Conservation (phyloP, 148 eudicot genomes). For the Vaccinium vitisidaea region DNA sequence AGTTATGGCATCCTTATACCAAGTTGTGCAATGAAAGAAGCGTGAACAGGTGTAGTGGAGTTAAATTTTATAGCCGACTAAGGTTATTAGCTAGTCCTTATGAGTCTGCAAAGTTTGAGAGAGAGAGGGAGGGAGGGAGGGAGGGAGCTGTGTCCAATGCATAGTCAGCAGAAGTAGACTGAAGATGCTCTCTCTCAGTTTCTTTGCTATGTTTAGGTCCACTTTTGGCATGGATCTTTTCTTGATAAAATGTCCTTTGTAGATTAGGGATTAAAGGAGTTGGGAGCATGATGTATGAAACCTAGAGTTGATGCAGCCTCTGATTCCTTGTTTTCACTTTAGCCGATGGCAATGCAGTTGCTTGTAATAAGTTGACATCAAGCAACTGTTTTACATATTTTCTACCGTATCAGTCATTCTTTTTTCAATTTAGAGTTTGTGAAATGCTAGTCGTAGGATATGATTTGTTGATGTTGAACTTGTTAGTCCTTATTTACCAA, state of each 20-base stretch:
- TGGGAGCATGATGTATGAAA: not conserved
- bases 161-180: not conserved
- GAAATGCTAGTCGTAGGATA: not conserved
- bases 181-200: not conserved
- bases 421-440: not conserved
- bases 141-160: no score
- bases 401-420: not conserved
- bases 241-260: not conserved
- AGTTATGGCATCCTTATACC: not conserved
- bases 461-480: slow-evolving; percentile 5
- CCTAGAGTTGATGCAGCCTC: not conserved
- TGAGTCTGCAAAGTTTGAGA: no score
- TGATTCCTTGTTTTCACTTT: not conserved
- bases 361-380: not conserved
- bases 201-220: not conserved
- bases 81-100: not conserved
- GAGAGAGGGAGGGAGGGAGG: no score
- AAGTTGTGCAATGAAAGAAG: not conserved
- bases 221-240: not conserved
- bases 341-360: not conserved
- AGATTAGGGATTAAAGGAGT: not conserved
- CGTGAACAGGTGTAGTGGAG: not conserved
- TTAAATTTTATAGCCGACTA: not conserved
- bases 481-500: slow-evolving; percentile 5
- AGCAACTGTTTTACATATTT: not conserved